phyloP scores from a whole-genome alignment of 1,139 yeast species.

The Candida sp. region DNA sequence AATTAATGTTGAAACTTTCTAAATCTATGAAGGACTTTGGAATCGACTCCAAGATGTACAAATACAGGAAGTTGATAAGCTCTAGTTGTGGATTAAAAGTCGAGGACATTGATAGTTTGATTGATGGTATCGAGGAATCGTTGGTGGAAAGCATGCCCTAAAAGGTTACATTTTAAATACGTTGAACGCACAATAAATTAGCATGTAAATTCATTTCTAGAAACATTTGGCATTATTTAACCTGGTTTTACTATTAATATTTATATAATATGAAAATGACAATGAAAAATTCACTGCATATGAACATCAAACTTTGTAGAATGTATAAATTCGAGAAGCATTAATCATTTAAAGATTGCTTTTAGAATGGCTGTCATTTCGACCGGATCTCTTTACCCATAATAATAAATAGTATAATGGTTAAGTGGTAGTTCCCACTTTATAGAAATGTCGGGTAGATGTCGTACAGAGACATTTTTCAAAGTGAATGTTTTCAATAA shows the following conservation, averaged over 20 bases:
- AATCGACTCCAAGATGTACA: conserved; percentile 59
- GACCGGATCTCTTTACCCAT: too few relatives aligned
- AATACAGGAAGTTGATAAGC: conserved; percentile 78
- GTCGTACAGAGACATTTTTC: too few relatives aligned
- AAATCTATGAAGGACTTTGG: conserved; percentile 35
- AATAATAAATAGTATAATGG: too few relatives aligned
- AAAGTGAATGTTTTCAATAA: too few relatives aligned
- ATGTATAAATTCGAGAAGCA: not conserved
- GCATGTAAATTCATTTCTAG: not conserved
- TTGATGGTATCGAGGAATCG: conserved; percentile 45
- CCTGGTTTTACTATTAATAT: not conserved
- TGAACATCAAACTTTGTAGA: too few relatives aligned
- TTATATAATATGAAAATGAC: too few relatives aligned
- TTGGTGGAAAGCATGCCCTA: conserved; percentile 24
- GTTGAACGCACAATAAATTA: not conserved
- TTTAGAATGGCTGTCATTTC: too few relatives aligned
- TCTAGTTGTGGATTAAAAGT: conserved; percentile 77
- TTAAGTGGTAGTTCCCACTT: too few relatives aligned
- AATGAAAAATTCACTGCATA: not conserved
- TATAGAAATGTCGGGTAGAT: too few relatives aligned
- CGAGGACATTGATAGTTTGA: conserved; percentile 72
- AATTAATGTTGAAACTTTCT: conserved; percentile 37
- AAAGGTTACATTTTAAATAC: conserved; percentile 2
- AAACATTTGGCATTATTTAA: not conserved
- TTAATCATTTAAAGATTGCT: too few relatives aligned